Evolutionary conservation across 2,329 filamentous ascomycete species (phyloP).

Genomic region (Macroventuria anomochaeta): DNA sequence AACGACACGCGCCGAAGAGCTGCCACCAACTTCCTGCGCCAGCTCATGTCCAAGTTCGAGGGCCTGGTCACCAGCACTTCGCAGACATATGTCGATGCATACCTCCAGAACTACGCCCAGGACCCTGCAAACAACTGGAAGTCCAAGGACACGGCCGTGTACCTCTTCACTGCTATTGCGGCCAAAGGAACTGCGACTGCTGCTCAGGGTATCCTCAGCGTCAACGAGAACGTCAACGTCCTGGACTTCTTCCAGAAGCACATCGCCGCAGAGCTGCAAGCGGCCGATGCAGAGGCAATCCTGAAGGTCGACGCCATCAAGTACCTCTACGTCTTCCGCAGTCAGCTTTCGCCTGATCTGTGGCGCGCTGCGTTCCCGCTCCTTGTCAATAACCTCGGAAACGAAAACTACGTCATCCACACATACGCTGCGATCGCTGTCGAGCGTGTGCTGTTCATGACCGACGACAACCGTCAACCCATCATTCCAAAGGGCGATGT

Average conservation of each 20-base stretch:
- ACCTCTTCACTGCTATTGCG: constrained; percentile 92
- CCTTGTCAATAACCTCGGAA: constrained; percentile 88
- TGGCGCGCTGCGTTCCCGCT: constrained; percentile 91
- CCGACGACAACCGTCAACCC: constrained; percentile 74
- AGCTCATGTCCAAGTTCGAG: constrained; percentile 89
- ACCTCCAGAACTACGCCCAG: constrained; percentile 76
- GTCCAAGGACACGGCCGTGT: constrained; percentile 96
- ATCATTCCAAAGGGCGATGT: constrained; percentile 83
- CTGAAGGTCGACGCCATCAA: constrained; percentile 98
- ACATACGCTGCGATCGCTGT: constrained; percentile 96
- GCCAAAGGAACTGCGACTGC: constrained; percentile 88
- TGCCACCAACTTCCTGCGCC: constrained; percentile 91
- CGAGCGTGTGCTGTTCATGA: constrained; percentile 88
- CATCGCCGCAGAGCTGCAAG: constrained; percentile 85
- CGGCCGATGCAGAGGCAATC: constrained; percentile 76
- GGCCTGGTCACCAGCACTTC: constrained; percentile 84
- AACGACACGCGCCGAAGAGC: constrained; percentile 90
- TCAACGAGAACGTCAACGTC: constrained; percentile 82
- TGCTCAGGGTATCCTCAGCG: constrained; percentile 86
- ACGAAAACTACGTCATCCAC: constrained; percentile 93
- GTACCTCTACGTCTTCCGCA: constrained; percentile 95
- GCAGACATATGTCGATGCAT: constrained; percentile 83
- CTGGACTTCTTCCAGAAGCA: constrained; percentile 95
- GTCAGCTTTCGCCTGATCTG: constrained; percentile 87
- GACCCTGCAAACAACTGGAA: constrained; percentile 78